Percentiles rank a stretch among this genome's conserved stretches.
phyloP scores from a whole-genome alignment of 176 grass and related monocot species.

The Juncus effusus region DNA sequence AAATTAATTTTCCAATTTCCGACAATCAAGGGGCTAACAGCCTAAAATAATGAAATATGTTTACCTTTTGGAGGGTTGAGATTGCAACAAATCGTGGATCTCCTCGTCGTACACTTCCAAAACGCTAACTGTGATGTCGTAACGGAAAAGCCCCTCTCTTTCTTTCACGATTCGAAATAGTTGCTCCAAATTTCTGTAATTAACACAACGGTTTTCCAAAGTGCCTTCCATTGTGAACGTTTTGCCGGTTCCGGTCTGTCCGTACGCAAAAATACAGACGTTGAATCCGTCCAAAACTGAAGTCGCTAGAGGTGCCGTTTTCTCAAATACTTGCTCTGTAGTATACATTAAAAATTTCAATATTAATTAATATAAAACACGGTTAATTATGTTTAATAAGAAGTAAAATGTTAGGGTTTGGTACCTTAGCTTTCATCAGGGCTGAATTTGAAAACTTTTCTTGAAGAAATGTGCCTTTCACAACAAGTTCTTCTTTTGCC shows the following conservation, averaged over 20 bases:
- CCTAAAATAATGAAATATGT: not conserved
- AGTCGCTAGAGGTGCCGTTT: constrained; percentile 68
- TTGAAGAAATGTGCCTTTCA: constrained; percentile 79
- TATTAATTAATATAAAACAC: constrained; percentile 2
- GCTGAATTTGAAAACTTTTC: constrained; percentile 72
- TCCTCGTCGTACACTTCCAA: constrained; percentile 96
- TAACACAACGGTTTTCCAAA: constrained; percentile 73
- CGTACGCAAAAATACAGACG: constrained; percentile 94
- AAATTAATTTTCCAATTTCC: not conserved
- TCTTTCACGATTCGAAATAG: constrained; percentile 80
- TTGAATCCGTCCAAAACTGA: constrained; percentile 95
- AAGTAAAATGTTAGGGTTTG: not conserved
- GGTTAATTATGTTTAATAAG: not conserved
- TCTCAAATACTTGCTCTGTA: constrained; percentile 78
- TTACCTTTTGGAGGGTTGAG: constrained; percentile 75
- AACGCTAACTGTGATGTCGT: constrained; percentile 78
- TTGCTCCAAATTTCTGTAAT: constrained; percentile 78
- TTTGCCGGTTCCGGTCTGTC: constrained; percentile 91
- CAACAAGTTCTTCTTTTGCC: constrained; percentile 83
- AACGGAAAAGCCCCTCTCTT: constrained; percentile 55
- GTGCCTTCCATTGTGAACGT: constrained; percentile 98
- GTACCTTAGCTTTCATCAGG: constrained; percentile 90
- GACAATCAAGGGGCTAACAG: no score
- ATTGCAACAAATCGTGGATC: constrained; percentile 79
- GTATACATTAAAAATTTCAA: not conserved